phyloP scores from a whole-genome alignment of 495 filamentous ascomycete genomes.

The Lineolata rhizophorae region DNA sequence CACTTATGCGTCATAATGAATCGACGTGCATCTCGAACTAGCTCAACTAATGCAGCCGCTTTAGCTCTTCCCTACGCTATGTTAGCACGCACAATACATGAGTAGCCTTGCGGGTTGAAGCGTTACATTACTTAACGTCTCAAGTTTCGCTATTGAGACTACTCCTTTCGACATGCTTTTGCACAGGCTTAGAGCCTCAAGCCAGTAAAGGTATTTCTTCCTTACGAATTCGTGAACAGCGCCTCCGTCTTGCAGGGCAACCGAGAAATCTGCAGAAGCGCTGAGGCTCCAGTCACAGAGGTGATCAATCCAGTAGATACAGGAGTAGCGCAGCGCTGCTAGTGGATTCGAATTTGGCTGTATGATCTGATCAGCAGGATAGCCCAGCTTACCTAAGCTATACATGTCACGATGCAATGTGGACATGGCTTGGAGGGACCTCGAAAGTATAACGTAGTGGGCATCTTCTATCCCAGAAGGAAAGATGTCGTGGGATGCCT shows the following conservation, averaged over 20 bases:
- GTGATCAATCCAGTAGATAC: constrained; percentile 6
- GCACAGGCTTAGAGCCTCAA: constrained; percentile 18
- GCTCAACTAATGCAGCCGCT: constrained; percentile 2
- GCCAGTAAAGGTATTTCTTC: constrained; percentile 17
- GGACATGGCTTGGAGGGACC: constrained; percentile 13
- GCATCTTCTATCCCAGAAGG: constrained; percentile 3
- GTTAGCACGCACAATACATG: constrained; percentile 2
- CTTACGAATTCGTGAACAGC: constrained; percentile 9
- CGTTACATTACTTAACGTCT: constrained; percentile 1
- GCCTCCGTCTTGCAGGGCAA: constrained; percentile 5
- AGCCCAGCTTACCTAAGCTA: constrained; percentile 4
- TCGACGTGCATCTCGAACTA: constrained; percentile 13
- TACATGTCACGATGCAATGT: constrained; percentile 15
- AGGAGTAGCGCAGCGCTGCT: constrained; percentile 4
- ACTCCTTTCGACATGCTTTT: constrained; percentile 13
- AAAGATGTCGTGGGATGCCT: constrained; percentile 5
- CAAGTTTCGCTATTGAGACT: constrained; percentile 3
- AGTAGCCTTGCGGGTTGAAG: neutral
- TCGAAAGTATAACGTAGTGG: constrained; percentile 11
- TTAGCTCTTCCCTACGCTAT: constrained; percentile 4
- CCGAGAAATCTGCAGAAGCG: neutral
- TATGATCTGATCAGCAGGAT: constrained; percentile 2
- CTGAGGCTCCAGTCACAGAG: constrained; percentile 2
- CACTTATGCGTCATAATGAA: constrained; percentile 15
- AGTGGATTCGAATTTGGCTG: constrained; percentile 3